Base-by-base conservation (phyloP, 148 eudicot species). In the Nepenthes mirabilis region DNA sequence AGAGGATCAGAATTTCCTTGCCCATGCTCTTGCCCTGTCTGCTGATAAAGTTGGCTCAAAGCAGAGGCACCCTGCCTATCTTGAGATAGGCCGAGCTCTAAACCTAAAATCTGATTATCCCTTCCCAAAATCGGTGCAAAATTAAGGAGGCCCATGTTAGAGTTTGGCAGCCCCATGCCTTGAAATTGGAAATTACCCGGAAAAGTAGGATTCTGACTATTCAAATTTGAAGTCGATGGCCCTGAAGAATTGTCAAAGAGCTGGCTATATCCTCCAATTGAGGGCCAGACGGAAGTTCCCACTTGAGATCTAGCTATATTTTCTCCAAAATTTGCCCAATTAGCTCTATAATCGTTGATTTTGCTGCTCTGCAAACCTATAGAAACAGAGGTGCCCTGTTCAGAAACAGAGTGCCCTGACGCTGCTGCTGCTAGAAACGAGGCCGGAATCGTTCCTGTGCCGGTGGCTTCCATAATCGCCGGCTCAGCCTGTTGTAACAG, bases 21-120 rank as follows among this genome's bases (percentile, higher is more conserved):
- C 43, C 59, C 69, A 6, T 68, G 67, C 10, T 65, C 63, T 45
- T 66, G 68, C 14, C 13, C 33, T 34, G 48, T 75, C 74, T 75
- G 84, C 66, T 86, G 89, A 62, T 84, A 90, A 53, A 86, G 63
- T 60, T 80, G 95, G 54, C 65, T 78, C 63, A 76, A 67, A 12
- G 35, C 68, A 67, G 63, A 71, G 76, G 63, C 82, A 62, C 83
- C 63, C 56, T 78, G 82, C 6, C 83, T 83, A 37, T 86, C 91
- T 52, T 86, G 97, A 23, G 91, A 77, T 2, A 90, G 61, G 36
- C 95, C 97, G 12, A 90, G 80, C 64, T 90, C 88, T 59, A 90
- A 69, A 5, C 94, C 97, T 9, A 88, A 84, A 53, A 83, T 55
- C 55, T 83, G 87, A 62, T 68, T 61, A 9, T 65, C 75, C 14